phyloP scores from a whole-genome alignment of 2,329 filamentous ascomycete species.

The Didymella pinodella region DNA sequence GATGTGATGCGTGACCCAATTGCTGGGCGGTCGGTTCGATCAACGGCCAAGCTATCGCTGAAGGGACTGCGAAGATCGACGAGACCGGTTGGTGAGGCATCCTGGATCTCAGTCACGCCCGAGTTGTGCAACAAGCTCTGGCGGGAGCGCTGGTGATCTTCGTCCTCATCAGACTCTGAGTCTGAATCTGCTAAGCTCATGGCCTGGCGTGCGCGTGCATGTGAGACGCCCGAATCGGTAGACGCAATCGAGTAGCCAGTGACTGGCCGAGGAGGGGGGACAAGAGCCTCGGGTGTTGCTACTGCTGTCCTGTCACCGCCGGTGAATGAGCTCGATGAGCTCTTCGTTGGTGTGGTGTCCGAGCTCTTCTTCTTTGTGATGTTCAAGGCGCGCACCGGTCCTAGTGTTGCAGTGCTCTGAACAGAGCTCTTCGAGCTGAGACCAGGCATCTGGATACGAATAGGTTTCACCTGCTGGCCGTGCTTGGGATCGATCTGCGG shows the following conservation, averaged over 20 bases:
- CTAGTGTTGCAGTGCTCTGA: constrained; percentile 51
- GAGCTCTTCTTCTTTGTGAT: constrained; percentile 52
- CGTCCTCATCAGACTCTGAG: constrained; percentile 43
- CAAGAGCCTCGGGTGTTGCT: constrained; percentile 36
- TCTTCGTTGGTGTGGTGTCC: constrained; percentile 41
- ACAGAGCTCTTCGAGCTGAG: constrained; percentile 49
- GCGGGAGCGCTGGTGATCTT: constrained; percentile 46
- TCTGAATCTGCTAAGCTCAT: constrained; percentile 37
- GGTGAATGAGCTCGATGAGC: constrained; percentile 31
- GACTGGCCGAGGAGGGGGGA: constrained; percentile 38
- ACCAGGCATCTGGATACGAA: constrained; percentile 54
- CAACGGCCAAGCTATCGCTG: constrained; percentile 40
- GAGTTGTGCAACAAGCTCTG: constrained; percentile 45
- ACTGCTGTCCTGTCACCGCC: constrained; percentile 34
- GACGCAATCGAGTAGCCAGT: constrained; percentile 45
- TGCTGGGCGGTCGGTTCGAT: constrained; percentile 30
- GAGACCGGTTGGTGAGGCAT: constrained; percentile 44
- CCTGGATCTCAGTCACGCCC: constrained; percentile 46
- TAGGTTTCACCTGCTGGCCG: constrained; percentile 33
- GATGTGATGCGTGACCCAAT: constrained; percentile 44
- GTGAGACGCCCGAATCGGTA: constrained; percentile 42
- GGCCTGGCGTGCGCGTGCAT: constrained; percentile 44
- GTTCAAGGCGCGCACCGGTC: constrained; percentile 56
- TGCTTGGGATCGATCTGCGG: constrained; percentile 72
- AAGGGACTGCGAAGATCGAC: constrained; percentile 46